These are phyloP conservation scores for Lactarius sp. DNA, from an alignment of 768 basidiomycete species.

Conservation along the genomic window DNA sequence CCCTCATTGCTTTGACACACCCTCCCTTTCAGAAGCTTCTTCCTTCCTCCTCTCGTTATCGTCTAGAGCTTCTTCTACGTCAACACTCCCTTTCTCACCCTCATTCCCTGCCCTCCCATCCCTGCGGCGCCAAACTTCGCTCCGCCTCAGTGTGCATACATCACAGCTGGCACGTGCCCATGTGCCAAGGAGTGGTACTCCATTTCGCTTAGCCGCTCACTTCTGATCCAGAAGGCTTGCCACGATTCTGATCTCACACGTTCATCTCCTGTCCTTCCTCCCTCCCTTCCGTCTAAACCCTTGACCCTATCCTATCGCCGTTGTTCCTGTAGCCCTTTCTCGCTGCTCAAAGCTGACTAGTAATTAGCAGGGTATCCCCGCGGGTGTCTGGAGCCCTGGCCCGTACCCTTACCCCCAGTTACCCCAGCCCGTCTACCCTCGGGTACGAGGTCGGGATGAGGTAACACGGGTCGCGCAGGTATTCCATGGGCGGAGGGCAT, in stretches of 20 bases:
- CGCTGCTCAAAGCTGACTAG: background rate
- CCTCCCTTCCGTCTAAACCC: constrained; percentile 13
- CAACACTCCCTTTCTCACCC: background rate
- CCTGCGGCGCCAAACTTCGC: constrained; percentile 3
- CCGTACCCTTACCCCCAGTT: background rate
- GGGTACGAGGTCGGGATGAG: too few relatives aligned
- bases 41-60: background rate
- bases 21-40: background rate
- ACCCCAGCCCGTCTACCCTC: background rate
- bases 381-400: too few relatives aligned
- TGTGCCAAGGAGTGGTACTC: background rate
- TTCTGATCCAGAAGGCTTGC: constrained; percentile 20
- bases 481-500: background rate
- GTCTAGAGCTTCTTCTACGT: constrained; percentile 9
- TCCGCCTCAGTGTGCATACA: background rate
- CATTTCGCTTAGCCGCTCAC: constrained; percentile 23
- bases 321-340: constrained; percentile 14
- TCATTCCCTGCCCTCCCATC: background rate
- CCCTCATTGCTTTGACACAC: background rate
- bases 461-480: background rate
- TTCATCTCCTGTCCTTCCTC: constrained; percentile 11
- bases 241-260: constrained; percentile 26
- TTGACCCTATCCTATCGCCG: constrained; percentile 11
- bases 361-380: too few relatives aligned
- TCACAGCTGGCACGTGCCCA: background rate